Evolutionary conservation across 139 green algal genomes (phyloP).

Genomic region (Chlamydomonas schloesseri): DNA sequence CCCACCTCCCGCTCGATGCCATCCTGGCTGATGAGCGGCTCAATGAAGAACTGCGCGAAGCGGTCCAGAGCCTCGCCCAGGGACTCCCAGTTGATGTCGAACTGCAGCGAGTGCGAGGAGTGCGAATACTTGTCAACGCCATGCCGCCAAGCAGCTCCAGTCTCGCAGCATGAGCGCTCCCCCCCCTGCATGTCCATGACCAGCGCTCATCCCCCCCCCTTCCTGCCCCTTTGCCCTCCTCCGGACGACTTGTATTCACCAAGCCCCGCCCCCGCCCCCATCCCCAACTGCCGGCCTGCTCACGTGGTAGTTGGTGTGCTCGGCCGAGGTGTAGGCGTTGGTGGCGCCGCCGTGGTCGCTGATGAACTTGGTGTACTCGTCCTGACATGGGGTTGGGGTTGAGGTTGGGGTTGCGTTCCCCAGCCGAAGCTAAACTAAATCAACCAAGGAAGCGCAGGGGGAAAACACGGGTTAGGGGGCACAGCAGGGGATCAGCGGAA

Average conservation of each 20-base stretch:
- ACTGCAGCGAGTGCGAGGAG: too few relatives aligned
- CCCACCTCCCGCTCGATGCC: slow-evolving; percentile 85
- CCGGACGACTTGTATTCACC: too few relatives aligned
- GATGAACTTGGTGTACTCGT: slow-evolving; percentile 78
- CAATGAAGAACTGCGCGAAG: slow-evolving; percentile 93
- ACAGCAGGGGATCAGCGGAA: too few relatives aligned
- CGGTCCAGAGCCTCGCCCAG: slow-evolving; percentile 83
- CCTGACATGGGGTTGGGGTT: slow-evolving; percentile 48
- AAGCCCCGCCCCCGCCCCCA: too few relatives aligned
- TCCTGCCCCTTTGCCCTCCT: too few relatives aligned
- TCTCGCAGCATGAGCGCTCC: too few relatives aligned
- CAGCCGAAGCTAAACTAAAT: not conserved
- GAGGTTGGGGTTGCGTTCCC: not conserved
- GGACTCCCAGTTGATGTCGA: slow-evolving; percentile 86
- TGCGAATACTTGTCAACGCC: too few relatives aligned
- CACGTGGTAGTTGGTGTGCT: slow-evolving; percentile 92
- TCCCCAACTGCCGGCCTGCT: not conserved
- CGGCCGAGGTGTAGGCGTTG: slow-evolving; percentile 89
- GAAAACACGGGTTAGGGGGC: too few relatives aligned
- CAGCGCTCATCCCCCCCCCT: too few relatives aligned
- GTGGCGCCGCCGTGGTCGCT: slow-evolving; percentile 78
- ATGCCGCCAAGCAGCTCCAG: too few relatives aligned
- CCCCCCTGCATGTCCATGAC: too few relatives aligned
- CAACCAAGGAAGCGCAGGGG: not conserved
- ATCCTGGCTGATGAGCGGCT: slow-evolving; percentile 79